phyloP scores from a whole-genome alignment of 768 basidiomycete genomes.

The Lyophyllum semitale region DNA sequence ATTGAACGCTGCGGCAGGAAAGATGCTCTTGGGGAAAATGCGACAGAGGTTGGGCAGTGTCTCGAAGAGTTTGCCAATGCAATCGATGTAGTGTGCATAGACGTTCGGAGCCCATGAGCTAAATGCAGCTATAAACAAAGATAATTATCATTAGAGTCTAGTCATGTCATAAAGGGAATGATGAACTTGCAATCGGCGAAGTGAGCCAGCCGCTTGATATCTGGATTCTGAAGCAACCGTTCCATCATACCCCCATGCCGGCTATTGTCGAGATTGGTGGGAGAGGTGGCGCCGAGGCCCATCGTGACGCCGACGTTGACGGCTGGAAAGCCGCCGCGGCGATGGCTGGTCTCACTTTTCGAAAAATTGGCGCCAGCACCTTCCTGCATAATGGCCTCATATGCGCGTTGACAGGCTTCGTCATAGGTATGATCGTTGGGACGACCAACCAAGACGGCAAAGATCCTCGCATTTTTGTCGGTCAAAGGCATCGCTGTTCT shows the following conservation, averaged over 20 bases:
- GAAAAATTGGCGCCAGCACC: neutral
- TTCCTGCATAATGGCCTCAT: neutral
- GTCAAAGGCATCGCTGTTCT: neutral
- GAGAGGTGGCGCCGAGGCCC: neutral
- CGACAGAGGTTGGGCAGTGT: neutral
- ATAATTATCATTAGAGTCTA: neutral
- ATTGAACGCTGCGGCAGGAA: conserved; percentile 26
- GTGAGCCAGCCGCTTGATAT: neutral
- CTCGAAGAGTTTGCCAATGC: neutral
- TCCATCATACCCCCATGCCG: neutral
- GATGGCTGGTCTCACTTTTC: neutral
- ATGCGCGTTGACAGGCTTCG: neutral
- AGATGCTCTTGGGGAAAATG: conserved; percentile 1
- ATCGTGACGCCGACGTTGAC: conserved; percentile 6
- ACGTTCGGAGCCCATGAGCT: neutral
- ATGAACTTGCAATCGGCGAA: neutral
- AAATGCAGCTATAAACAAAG: neutral
- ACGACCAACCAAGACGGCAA: neutral
- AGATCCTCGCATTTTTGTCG: neutral
- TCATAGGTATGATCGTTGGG: neutral
- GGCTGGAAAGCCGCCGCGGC: neutral
- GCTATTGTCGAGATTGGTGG: neutral
- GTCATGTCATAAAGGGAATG: neutral
- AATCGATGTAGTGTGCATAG: neutral
- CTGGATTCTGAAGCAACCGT: neutral